Percentiles rank a stretch among this genome's conserved stretches.
Evolutionary conservation across 345 rosid genomes (phyloP).

Genomic region (Eucalyptus regnans): DNA sequence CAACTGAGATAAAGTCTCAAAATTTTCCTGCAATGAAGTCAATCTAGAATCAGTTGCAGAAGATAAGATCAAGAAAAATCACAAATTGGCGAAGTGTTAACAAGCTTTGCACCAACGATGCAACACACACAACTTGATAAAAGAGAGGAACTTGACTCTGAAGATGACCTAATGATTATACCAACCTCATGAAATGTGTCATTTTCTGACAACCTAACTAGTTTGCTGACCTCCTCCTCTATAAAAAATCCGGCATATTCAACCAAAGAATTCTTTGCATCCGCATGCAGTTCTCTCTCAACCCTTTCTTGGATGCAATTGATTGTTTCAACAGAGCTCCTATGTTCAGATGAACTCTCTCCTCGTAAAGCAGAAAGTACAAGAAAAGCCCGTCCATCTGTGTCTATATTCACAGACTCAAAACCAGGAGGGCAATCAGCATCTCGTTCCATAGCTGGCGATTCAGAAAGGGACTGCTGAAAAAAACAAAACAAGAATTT

Average conservation of each 20-base stretch:
- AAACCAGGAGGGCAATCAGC: slow-evolving; percentile 32
- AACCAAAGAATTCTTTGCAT: slow-evolving; percentile 27
- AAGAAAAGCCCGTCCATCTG: not conserved
- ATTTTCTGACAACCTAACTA: slow-evolving; percentile 10
- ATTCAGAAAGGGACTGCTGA: slow-evolving; percentile 23
- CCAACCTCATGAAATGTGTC: slow-evolving; percentile 28
- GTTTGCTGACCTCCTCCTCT: slow-evolving; percentile 29
- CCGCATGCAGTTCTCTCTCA: slow-evolving; percentile 47
- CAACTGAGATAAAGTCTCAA: slow-evolving; percentile 7
- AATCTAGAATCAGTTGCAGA: not conserved
- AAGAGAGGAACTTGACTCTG: not conserved
- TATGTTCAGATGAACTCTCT: slow-evolving; percentile 11
- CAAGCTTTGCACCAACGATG: not conserved
- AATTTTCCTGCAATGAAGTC: slow-evolving; percentile 24
- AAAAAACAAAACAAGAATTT: slow-evolving; percentile 6
- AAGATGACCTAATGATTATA: not conserved
- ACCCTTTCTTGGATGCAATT: slow-evolving; percentile 34
- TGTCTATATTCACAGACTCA: slow-evolving; percentile 12
- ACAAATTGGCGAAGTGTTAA: not conserved
- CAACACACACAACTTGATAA: not conserved
- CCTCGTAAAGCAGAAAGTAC: slow-evolving; percentile 1
- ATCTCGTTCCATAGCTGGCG: slow-evolving; percentile 17
- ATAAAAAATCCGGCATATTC: slow-evolving; percentile 40
- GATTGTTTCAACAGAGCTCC: not conserved
- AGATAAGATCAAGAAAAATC: not conserved